Conservation (phyloP, 2,329 filamentous ascomycete species). For the Fusarium citri region DNA sequence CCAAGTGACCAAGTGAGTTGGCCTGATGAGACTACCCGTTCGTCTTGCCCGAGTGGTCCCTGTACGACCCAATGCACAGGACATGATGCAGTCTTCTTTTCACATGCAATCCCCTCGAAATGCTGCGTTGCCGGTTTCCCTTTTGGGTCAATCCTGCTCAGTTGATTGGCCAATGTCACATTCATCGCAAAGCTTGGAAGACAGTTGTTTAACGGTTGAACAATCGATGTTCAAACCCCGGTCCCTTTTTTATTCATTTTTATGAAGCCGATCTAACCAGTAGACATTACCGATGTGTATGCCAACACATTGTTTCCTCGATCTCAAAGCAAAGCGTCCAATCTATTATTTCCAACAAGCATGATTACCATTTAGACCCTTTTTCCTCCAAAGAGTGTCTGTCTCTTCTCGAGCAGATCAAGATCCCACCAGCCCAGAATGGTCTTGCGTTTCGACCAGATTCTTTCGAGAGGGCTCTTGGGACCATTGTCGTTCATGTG, state of each 20-base stretch:
- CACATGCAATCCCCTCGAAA: background rate
- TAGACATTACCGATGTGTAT: conserved; percentile 46
- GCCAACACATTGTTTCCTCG: conserved; percentile 16
- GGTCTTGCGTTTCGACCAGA: conserved; percentile 58
- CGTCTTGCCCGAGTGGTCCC: background rate
- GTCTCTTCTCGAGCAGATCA: conserved; percentile 60
- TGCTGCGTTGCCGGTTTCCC: background rate
- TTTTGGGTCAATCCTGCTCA: background rate
- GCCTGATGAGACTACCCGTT: background rate
- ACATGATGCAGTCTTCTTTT: no score
- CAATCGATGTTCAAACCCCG: conserved; percentile 18
- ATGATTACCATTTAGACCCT: conserved; percentile 25
- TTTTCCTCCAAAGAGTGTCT: conserved; percentile 50
- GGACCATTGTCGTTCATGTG: conserved; percentile 28
- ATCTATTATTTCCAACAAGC: conserved; percentile 29
- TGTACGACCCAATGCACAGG: background rate
- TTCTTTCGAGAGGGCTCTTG: conserved; percentile 44
- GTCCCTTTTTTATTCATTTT: conserved; percentile 38
- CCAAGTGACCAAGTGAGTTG: background rate
- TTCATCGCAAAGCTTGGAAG: background rate
- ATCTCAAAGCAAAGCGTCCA: conserved; percentile 25
- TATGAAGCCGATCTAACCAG: conserved; percentile 44
- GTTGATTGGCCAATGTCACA: background rate
- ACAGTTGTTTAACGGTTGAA: conserved; percentile 6
- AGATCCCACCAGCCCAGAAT: conserved; percentile 68